phyloP scores from a whole-genome alignment of 1,139 yeast genomes.

The Zygosaccharomyces sapae region DNA sequence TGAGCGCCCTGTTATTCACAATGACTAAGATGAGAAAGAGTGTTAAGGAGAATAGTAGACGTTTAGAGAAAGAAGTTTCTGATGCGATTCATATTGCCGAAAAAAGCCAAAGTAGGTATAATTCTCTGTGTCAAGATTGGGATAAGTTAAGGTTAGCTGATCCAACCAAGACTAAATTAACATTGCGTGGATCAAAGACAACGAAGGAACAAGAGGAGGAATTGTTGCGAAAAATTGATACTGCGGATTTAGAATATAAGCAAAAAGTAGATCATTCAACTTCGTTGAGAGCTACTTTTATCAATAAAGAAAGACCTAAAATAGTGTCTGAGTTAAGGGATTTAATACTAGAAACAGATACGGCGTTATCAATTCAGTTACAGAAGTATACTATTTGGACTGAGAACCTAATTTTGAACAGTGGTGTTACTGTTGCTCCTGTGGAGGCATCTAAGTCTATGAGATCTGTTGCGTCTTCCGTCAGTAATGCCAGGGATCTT shows the following conservation, averaged over 20 bases:
- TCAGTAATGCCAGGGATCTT: slow-evolving; percentile 79
- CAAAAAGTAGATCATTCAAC: slow-evolving; percentile 70
- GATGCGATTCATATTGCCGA: slow-evolving; percentile 83
- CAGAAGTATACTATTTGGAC: slow-evolving; percentile 85
- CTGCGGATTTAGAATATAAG: slow-evolving; percentile 82
- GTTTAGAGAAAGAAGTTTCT: slow-evolving; percentile 75
- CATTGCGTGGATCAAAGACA: slow-evolving; percentile 70
- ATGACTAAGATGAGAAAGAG: slow-evolving; percentile 68
- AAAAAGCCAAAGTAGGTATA: slow-evolving; percentile 80
- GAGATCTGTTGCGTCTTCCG: slow-evolving; percentile 68
- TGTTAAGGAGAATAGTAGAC: slow-evolving; percentile 74
- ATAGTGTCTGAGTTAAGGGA: slow-evolving; percentile 69
- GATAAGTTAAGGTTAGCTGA: slow-evolving; percentile 78
- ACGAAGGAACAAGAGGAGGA: slow-evolving; percentile 93
- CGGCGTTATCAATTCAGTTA: slow-evolving; percentile 81
- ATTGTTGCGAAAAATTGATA: slow-evolving; percentile 69
- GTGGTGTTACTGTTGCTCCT: slow-evolving; percentile 81
- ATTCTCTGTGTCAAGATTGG: slow-evolving; percentile 77
- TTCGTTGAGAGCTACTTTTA: slow-evolving; percentile 66
- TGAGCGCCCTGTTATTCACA: slow-evolving; percentile 65
- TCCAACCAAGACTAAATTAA: slow-evolving; percentile 75
- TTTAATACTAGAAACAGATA: slow-evolving; percentile 77
- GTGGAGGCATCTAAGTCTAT: slow-evolving; percentile 56
- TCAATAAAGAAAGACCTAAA: slow-evolving; percentile 72
- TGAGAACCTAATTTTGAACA: slow-evolving; percentile 76